phyloP scores from a whole-genome alignment of 2,329 filamentous ascomycete species.

The Diaporthe destruens region DNA sequence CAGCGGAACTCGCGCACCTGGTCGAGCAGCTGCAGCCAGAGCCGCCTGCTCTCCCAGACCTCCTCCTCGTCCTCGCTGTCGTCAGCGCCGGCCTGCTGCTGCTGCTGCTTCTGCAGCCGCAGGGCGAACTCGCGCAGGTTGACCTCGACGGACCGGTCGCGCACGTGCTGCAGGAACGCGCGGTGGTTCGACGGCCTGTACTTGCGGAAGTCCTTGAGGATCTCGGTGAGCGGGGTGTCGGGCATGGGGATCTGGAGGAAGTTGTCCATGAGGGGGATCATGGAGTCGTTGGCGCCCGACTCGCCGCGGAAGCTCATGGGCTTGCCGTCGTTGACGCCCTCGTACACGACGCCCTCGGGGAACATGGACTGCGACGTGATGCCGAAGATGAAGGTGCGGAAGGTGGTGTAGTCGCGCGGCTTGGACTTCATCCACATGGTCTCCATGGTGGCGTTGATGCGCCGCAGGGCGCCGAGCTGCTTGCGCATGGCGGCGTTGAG shows the following conservation, averaged over 20 bases:
- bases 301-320: constrained; percentile 90
- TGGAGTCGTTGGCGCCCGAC: constrained; percentile 93
- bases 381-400: constrained; percentile 97
- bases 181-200: constrained; percentile 93
- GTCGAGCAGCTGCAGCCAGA: constrained; percentile 76
- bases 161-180: constrained; percentile 82
- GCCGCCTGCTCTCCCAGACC: constrained; percentile 66
- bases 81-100: constrained; percentile 39
- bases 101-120: constrained; percentile 45
- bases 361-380: constrained; percentile 97
- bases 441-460: constrained; percentile 86
- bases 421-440: constrained; percentile 92
- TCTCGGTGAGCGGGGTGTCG: constrained; percentile 86
- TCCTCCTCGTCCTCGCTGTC: constrained; percentile 54
- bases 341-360: constrained; percentile 89
- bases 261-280: constrained; percentile 91
- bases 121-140: constrained; percentile 72
- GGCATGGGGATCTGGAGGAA: constrained; percentile 90
- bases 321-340: constrained; percentile 78
- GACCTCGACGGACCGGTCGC: constrained; percentile 60
- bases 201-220: constrained; percentile 87
- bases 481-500: constrained; percentile 75
- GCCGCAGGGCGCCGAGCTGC: constrained; percentile 73
- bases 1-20: constrained; percentile 86
- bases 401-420: constrained; percentile 85